Percentiles rank a stretch among this genome's conserved stretches.
These are phyloP conservation scores for Cryphonectria naterciae DNA, from an alignment of 2,329 filamentous ascomycete species.

Conservation along the genomic window DNA sequence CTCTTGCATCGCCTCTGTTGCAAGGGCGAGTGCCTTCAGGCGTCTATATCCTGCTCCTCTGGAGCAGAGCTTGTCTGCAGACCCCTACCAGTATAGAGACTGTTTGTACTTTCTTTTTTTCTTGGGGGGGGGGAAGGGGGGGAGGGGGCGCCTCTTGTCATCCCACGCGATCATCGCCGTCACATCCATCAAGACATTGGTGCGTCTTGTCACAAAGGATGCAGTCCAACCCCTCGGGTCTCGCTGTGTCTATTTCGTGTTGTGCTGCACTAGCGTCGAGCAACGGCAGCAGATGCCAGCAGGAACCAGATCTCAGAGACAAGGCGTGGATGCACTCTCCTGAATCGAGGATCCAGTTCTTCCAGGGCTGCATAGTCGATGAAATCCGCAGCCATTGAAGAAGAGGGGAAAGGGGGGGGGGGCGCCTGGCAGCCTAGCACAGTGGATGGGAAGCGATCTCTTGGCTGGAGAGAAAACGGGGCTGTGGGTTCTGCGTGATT, in stretches of 20 bases:
- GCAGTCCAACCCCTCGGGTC: not conserved
- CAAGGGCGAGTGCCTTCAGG: not conserved
- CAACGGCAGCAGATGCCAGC: not conserved
- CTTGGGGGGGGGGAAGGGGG: too few relatives aligned
- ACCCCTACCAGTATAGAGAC: not conserved
- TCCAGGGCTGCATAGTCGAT: not conserved
- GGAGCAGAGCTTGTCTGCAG: not conserved
- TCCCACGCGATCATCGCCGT: not conserved
- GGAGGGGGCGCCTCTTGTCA: not conserved
- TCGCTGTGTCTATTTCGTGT: not conserved
- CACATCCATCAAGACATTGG: not conserved
- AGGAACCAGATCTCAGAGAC: conserved; percentile 14
- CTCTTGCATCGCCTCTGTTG: not conserved
- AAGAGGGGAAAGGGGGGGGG: too few relatives aligned
- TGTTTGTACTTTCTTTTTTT: not conserved
- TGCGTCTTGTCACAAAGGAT: not conserved
- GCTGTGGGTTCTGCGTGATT: conserved; percentile 20
- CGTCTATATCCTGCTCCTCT: not conserved
- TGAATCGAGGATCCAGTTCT: conserved; percentile 24
- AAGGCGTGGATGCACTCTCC: conserved; percentile 22
- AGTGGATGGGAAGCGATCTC: not conserved
- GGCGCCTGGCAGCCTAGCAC: not conserved
- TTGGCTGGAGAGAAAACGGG: conserved; percentile 20
- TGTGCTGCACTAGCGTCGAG: conserved; percentile 19
- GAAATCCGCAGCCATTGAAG: not conserved